Evolutionary conservation across 2,329 filamentous ascomycete species (phyloP).

Genomic region (Diaporthe sp.): DNA sequence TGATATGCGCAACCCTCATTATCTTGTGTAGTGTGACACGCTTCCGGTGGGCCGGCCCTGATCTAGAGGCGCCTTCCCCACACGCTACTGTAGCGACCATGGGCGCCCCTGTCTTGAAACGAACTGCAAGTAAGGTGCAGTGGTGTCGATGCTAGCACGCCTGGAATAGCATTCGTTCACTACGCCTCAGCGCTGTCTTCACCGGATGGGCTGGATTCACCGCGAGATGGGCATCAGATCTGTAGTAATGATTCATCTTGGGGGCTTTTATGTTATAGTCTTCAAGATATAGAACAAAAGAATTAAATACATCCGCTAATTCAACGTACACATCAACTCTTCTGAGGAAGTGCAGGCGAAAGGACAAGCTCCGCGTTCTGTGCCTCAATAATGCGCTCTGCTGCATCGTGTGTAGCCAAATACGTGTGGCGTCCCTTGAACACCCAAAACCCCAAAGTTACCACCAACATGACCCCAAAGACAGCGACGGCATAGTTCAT

Average conservation of each 20-base stretch:
- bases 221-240: background rate
- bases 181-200: background rate
- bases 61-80: background rate
- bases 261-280: background rate
- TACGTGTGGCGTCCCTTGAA: conserved; percentile 7
- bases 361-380: background rate
- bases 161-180: background rate
- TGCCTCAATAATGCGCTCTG: conserved; percentile 18
- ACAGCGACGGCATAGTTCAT: conserved; percentile 4
- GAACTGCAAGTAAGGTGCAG: background rate
- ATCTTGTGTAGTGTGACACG: background rate
- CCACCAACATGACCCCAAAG: conserved; percentile 6
- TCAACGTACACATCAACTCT: background rate
- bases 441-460: background rate
- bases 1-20: background rate
- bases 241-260: background rate
- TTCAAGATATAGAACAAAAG: background rate
- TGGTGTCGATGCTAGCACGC: background rate
- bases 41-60: background rate
- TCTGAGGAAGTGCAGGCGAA: background rate
- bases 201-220: no score
- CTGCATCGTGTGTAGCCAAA: conserved; percentile 8
- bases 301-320: background rate
- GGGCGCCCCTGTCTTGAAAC: background rate
- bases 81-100: background rate